Percentiles rank a stretch among this genome's conserved stretches.
These are phyloP conservation scores for Kwoniella newhampshirensis DNA, from an alignment of 768 basidiomycete genomes.

Conservation along the genomic window DNA sequence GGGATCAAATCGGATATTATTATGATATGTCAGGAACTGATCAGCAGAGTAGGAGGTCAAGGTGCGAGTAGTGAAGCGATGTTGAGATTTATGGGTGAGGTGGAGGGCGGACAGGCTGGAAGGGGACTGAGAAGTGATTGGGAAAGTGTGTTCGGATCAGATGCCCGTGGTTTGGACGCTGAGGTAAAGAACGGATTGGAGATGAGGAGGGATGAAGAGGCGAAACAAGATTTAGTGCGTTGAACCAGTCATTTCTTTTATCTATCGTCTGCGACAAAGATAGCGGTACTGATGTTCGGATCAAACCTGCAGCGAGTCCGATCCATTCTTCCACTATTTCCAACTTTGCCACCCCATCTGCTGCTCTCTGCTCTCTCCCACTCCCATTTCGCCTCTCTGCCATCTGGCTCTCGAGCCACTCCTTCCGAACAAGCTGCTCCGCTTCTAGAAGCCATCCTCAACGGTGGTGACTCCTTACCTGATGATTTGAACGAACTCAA, in stretches of 20 bases:
- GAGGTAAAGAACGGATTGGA: conserved; percentile 19
- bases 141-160: conserved; percentile 6
- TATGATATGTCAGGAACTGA: conserved; percentile 20
- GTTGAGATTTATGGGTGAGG: conserved; percentile 16
- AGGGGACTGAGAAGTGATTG: conserved; percentile 7
- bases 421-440: conserved; percentile 37
- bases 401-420: conserved; percentile 23
- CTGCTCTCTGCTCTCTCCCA: conserved; percentile 42
- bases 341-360: conserved; percentile 35
- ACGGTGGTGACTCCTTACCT: conserved; percentile 63
- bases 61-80: conserved; percentile 12
- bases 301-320: conserved; percentile 28
- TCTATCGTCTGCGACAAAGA: too few species aligned
- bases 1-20: conserved; percentile 25
- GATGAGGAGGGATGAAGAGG: conserved; percentile 16
- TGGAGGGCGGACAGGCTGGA: background rate
- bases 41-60: conserved; percentile 13
- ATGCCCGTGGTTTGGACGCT: conserved; percentile 7
- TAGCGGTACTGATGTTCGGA: background rate
- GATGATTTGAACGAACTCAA: conserved; percentile 67
- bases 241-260: background rate
- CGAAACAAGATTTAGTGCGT: conserved; percentile 29
- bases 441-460: conserved; percentile 46
- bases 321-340: conserved; percentile 42
- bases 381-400: conserved; percentile 29